These are phyloP conservation scores for Xeromyces bisporus DNA, from an alignment of 495 filamentous ascomycete species.

Conservation along the genomic window DNA sequence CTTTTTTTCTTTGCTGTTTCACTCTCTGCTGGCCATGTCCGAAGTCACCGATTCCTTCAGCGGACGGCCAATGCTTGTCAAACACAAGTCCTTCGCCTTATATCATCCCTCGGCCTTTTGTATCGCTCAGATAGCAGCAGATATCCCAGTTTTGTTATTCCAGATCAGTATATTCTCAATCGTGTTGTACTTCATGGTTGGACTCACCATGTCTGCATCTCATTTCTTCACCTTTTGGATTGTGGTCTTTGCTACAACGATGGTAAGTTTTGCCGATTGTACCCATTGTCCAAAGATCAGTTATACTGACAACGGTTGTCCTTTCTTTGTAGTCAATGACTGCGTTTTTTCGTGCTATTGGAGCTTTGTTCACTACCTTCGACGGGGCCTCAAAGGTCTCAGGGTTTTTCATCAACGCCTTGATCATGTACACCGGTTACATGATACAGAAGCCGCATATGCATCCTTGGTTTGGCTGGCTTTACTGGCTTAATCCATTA, in stretches of 20 bases:
- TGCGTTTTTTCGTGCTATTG: constrained; percentile 33
- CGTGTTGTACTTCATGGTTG: constrained; percentile 61
- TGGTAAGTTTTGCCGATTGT: constrained; percentile 13
- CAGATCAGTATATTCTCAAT: constrained; percentile 49
- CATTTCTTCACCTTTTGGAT: constrained; percentile 38
- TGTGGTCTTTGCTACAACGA: constrained; percentile 23
- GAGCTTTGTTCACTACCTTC: constrained; percentile 31
- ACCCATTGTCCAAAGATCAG: not conserved
- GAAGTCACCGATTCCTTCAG: constrained; percentile 56
- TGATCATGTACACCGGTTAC: constrained; percentile 58
- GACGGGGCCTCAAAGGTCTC: constrained; percentile 40
- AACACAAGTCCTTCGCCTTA: constrained; percentile 61
- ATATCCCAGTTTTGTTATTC: constrained; percentile 48
- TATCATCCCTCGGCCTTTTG: constrained; percentile 59
- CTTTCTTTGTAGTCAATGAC: constrained; percentile 26
- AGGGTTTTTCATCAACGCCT: constrained; percentile 16
- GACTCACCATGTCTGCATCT: constrained; percentile 27
- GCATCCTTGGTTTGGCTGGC: constrained; percentile 64
- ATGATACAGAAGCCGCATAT: constrained; percentile 51
- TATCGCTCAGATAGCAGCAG: constrained; percentile 51
- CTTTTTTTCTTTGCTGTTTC: constrained; percentile 65
- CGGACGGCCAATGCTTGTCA: constrained; percentile 52
- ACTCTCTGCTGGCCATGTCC: constrained; percentile 51
- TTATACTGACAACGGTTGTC: constrained; percentile 4
- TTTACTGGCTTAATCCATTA: constrained; percentile 56